These are phyloP conservation scores for Dipodascopsis uninucleata DNA, from an alignment of 805 yeast genomes.

Conservation along the genomic window DNA sequence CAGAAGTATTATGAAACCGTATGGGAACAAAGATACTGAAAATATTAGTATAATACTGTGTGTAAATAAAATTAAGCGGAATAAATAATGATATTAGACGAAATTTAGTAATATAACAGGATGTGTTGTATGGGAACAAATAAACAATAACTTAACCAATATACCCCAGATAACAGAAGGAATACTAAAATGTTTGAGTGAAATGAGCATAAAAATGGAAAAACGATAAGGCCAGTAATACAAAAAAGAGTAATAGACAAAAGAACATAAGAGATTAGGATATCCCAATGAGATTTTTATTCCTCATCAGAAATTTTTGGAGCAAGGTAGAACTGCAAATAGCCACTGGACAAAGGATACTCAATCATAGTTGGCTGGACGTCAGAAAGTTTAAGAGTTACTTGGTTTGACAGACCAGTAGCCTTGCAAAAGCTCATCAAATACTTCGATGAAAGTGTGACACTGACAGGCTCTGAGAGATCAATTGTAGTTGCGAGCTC, in stretches of 20 bases:
- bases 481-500: constrained; percentile 71
- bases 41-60: too few species aligned
- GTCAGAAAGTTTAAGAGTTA: constrained; percentile 81
- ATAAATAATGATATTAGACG: too few species aligned
- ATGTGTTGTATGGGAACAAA: too few species aligned
- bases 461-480: constrained; percentile 79
- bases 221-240: background rate
- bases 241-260: background rate
- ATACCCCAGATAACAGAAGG: too few species aligned
- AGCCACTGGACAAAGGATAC: constrained; percentile 86
- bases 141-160: too few species aligned
- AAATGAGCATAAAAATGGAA: background rate
- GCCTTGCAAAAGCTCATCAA: constrained; percentile 90
- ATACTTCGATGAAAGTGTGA: constrained; percentile 89
- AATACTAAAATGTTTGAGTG: too few species aligned
- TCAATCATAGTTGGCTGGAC: constrained; percentile 93
- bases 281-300: too few species aligned
- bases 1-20: too few species aligned
- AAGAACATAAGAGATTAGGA: background rate
- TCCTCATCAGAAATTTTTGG: constrained; percentile 98
- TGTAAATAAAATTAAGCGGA: too few species aligned
- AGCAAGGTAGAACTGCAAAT: constrained; percentile 91
- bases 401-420: constrained; percentile 66
- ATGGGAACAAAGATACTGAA: too few species aligned
- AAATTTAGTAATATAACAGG: too few species aligned